A percentile compares a stretch with the other conserved stretches of the same genome.
Conservation (phyloP, 1,139 yeast species). For the Geotrichum phurueaensis region DNA sequence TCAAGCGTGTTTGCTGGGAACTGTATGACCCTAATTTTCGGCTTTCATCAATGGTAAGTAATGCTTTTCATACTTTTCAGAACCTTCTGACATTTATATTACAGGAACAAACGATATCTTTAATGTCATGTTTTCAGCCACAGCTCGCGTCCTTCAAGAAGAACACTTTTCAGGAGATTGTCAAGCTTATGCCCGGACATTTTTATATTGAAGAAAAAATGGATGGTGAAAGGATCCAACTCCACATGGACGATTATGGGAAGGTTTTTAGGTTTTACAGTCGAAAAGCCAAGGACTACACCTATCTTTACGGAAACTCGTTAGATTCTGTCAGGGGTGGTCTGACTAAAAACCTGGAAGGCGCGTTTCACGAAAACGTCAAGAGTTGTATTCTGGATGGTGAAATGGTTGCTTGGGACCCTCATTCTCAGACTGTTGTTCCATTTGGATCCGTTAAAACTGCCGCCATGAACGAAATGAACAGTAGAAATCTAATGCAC, state of each 20-base stretch:
- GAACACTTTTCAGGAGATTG: slow-evolving; percentile 45
- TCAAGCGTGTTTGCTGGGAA: slow-evolving; percentile 56
- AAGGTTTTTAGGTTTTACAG: slow-evolving; percentile 54
- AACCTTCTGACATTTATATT: not conserved
- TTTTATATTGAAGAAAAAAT: slow-evolving; percentile 84
- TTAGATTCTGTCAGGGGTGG: slow-evolving; percentile 47
- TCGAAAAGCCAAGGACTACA: slow-evolving; percentile 67
- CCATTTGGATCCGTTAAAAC: slow-evolving; percentile 79
- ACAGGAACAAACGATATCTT: slow-evolving; percentile 20
- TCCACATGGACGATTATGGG: slow-evolving; percentile 50
- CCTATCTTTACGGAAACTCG: slow-evolving; percentile 65
- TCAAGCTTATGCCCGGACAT: slow-evolving; percentile 37
- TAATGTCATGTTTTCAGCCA: slow-evolving; percentile 52
- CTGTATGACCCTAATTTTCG: slow-evolving; percentile 39
- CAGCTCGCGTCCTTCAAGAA: slow-evolving; percentile 57
- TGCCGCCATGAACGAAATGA: slow-evolving; percentile 47
- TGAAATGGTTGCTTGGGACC: slow-evolving; percentile 88
- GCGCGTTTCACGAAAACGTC: slow-evolving; percentile 44
- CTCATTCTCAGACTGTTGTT: slow-evolving; percentile 48
- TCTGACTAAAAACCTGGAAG: slow-evolving; percentile 49
- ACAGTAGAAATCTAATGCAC: slow-evolving; percentile 29
- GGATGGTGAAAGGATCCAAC: slow-evolving; percentile 85
- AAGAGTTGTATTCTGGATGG: slow-evolving; percentile 65
- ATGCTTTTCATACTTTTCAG: not conserved
- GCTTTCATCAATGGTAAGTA: slow-evolving; percentile 1